phyloP scores from a whole-genome alignment of 2,329 filamentous ascomycete species.

The Orbilia oligospora region DNA sequence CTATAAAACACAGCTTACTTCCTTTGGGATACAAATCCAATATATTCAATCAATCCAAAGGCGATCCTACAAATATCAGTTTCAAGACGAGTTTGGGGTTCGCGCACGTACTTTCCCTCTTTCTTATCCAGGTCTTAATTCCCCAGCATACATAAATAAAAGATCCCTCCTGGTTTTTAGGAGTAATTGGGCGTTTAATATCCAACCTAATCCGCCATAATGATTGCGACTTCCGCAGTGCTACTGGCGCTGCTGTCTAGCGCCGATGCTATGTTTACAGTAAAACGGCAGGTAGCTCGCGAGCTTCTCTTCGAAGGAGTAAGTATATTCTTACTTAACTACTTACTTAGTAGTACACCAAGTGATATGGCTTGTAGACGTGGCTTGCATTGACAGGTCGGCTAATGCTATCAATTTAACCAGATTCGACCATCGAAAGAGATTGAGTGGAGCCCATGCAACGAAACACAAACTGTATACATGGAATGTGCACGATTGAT shows the following conservation, averaged over 20 bases:
- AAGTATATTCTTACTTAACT: not conserved
- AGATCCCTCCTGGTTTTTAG: not conserved
- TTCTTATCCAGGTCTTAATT: not conserved
- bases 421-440: conserved; percentile 69
- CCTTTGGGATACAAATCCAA: not conserved
- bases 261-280: conserved; percentile 31
- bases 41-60: not conserved
- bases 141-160: not conserved
- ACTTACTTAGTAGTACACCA: too few relatives aligned
- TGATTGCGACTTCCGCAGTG: conserved; percentile 16
- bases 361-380: not conserved
- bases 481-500: conserved; percentile 45
- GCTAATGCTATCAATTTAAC: conserved; percentile 6
- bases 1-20: conserved; percentile 10
- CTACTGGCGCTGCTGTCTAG: conserved; percentile 26
- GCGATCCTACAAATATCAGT: not conserved
- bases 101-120: not conserved
- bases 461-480: conserved; percentile 62
- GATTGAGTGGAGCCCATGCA: conserved; percentile 69
- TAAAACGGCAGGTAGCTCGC: conserved; percentile 36
- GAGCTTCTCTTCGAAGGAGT: conserved; percentile 47
- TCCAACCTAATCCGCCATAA: not conserved
- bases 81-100: not conserved
- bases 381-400: not conserved
- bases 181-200: not conserved